Evolutionary conservation across 176 grass and related monocot genomes (phyloP).

Genomic region (Zizania latifolia): DNA sequence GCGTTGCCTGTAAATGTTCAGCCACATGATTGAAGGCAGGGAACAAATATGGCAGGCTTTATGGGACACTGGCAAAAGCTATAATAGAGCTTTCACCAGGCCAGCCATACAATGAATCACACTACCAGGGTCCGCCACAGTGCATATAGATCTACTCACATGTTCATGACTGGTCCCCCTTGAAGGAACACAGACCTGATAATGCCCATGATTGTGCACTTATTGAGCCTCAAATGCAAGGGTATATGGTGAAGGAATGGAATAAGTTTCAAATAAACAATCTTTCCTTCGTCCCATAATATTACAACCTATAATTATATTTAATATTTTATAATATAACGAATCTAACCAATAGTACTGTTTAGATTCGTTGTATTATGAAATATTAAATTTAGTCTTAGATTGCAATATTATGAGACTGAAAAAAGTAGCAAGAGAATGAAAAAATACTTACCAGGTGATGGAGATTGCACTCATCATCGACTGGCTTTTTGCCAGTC

Average conservation of each 20-base stretch:
- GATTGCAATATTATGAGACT: too few species aligned
- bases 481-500: constrained; percentile 81
- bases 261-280: neutral
- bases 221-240: constrained; percentile 26
- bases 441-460: constrained; percentile 65
- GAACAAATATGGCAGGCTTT: constrained; percentile 54
- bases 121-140: constrained; percentile 27
- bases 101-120: constrained; percentile 36
- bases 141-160: constrained; percentile 49
- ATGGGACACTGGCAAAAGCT: constrained; percentile 46
- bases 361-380: too few species aligned
- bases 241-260: constrained; percentile 6
- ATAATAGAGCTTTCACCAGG: constrained; percentile 53
- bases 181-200: constrained; percentile 25
- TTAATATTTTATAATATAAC: too few species aligned
- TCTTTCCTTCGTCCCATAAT: too few species aligned
- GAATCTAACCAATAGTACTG: too few species aligned
- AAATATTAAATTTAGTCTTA: too few species aligned
- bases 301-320: too few species aligned
- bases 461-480: constrained; percentile 90
- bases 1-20: constrained; percentile 18
- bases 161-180: constrained; percentile 55
- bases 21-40: constrained; percentile 42
- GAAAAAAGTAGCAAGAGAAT: constrained; percentile 11
- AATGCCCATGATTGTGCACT: constrained; percentile 38